phyloP scores from a whole-genome alignment of 352 stramenopile genomes.

The Thalassiosira hispida region DNA sequence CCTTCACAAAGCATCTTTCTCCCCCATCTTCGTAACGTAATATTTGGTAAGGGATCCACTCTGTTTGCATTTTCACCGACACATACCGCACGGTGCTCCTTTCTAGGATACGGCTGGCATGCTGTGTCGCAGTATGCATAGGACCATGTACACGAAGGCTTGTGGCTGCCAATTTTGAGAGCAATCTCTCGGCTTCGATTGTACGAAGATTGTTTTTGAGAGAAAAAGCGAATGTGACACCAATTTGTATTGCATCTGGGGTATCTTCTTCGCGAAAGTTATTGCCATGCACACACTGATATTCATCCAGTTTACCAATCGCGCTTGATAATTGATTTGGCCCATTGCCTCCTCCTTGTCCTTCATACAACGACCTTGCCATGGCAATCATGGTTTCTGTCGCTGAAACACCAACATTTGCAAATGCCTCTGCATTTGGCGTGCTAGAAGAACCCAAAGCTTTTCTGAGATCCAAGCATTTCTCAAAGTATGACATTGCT shows the following conservation, averaged over 20 bases:
- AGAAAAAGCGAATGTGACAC: too few relatives aligned
- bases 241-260: too few relatives aligned
- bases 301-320: too few relatives aligned
- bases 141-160: background rate
- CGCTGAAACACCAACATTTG: background rate
- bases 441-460: background rate
- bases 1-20: background rate
- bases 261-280: too few relatives aligned
- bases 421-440: too few relatives aligned
- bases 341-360: too few relatives aligned
- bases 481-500: constrained; percentile 12
- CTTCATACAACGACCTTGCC: background rate
- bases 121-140: background rate
- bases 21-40: background rate
- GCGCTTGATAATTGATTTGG: too few relatives aligned
- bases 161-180: background rate
- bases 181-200: constrained; percentile 2
- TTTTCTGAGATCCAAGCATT: background rate
- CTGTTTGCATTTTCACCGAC: background rate
- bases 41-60: background rate
- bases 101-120: background rate
- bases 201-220: too few relatives aligned
- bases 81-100: background rate
- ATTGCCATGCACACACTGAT: too few relatives aligned
- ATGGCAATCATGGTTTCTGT: background rate